Percentiles rank a stretch among this genome's conserved stretches.
Conservation (phyloP, 495 filamentous ascomycete genomes). For the Trichoderma virens region DNA sequence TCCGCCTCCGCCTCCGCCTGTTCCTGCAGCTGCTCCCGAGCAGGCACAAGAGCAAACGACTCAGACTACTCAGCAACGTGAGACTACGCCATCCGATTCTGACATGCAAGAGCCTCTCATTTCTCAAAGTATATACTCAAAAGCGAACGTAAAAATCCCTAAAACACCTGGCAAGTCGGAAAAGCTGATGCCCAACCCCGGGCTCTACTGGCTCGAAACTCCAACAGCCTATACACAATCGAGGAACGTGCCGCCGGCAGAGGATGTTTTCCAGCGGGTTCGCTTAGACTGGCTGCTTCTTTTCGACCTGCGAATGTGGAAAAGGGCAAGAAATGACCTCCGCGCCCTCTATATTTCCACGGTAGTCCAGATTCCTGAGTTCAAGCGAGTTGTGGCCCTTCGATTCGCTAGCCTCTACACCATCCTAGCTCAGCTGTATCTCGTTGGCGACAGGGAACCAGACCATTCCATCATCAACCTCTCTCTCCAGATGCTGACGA, state of each 20-base stretch:
- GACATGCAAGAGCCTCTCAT: constrained; percentile 49
- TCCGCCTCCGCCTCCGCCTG: constrained; percentile 56
- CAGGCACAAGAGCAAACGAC: constrained; percentile 15
- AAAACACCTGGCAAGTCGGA: constrained; percentile 42
- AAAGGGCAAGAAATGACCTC: constrained; percentile 81
- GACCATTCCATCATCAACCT: constrained; percentile 98
- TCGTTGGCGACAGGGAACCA: constrained; percentile 92
- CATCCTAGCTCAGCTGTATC: constrained; percentile 83
- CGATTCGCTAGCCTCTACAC: constrained; percentile 92
- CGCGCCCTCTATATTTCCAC: constrained; percentile 94
- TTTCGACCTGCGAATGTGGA: constrained; percentile 96
- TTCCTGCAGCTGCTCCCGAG: constrained; percentile 26
- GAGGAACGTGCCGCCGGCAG: constrained; percentile 56
- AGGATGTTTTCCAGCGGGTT: constrained; percentile 80
- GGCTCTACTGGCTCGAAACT: constrained; percentile 79
- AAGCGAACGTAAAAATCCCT: constrained; percentile 48
- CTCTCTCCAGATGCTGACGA: constrained; percentile 91
- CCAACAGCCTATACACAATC: constrained; percentile 55
- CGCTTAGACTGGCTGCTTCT: constrained; percentile 92
- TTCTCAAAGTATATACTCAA: constrained; percentile 45
- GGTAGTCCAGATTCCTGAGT: constrained; percentile 86
- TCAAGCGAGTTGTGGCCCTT: constrained; percentile 92
- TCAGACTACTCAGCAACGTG: constrained; percentile 28
- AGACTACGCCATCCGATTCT: constrained; percentile 52
- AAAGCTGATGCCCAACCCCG: constrained; percentile 39